Evolutionary conservation across 2,329 filamentous ascomycete species (phyloP).

Genomic region (Hortaea werneckii): DNA sequence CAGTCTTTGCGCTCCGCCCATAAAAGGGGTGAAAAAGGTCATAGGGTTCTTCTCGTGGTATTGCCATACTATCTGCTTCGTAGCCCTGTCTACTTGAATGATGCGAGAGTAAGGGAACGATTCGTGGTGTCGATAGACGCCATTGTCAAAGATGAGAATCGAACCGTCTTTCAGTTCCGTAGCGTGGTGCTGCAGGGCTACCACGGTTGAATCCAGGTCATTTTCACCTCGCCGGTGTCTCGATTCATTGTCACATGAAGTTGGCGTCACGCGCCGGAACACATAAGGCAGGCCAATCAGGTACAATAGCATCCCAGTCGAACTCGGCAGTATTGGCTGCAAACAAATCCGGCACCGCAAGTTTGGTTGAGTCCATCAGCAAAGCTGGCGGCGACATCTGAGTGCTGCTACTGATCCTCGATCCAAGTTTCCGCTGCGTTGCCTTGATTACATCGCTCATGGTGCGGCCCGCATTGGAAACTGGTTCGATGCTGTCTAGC

Average conservation of each 20-base stretch:
- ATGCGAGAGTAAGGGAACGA: conserved; percentile 35
- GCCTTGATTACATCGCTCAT: neutral
- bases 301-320: neutral
- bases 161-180: conserved; percentile 32
- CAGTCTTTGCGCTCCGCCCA: conserved; percentile 37
- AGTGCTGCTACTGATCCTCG: neutral
- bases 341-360: neutral
- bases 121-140: conserved; percentile 31
- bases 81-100: conserved; percentile 30
- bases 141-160: conserved; percentile 40
- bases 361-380: neutral
- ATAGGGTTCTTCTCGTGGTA: conserved; percentile 32
- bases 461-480: neutral
- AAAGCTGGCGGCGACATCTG: neutral
- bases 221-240: conserved; percentile 32
- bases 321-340: neutral
- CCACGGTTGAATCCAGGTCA: conserved; percentile 31
- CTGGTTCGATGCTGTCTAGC: neutral
- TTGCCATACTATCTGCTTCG: conserved; percentile 35
- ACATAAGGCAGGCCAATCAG: neutral
- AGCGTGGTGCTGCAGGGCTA: conserved; percentile 38
- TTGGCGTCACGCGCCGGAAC: too few species aligned
- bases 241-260: conserved; percentile 23
- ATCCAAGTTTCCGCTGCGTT: neutral
- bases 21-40: conserved; percentile 38